Evolutionary conservation across 2,329 filamentous ascomycete species (phyloP), one percentile per base, ranked within the genome.

Genomic region (Hirsutella rhossiliensis): DNA sequence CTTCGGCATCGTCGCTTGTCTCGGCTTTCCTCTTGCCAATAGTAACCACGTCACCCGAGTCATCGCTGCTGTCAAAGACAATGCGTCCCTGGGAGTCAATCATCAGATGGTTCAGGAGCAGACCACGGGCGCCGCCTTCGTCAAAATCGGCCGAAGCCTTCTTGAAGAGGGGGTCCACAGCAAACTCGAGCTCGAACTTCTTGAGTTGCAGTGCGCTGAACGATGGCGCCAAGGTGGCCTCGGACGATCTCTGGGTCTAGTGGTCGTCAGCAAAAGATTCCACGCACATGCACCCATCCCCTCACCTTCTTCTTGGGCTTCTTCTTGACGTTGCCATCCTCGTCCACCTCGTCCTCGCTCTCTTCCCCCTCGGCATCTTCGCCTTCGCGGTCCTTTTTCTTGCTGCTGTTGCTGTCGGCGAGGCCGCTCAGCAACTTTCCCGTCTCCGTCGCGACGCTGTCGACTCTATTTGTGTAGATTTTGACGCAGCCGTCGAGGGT

Each of bases 131-230:
- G 45, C 92, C 92, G 18, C 92, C 92, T 66, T 98, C 92, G 59
- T 98, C 92, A 52, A 98, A 98, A 66, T 98, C 92, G 38, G 92
- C 92, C 6, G 90, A 94, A 1, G 90, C 90, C 59, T 98, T 98
- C 60, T 98, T 98, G 75, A 98, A 98, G n/a, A 98, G 67, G 3
- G 92, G 92, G 58, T 98, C 92, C 5, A 98, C 90, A 0, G 89
- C 82, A 52, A 98, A 96, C 57, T 98, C 92, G 38, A 97, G 75
- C 55, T 98, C 92, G 56, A 98, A 89, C 64, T 97, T 98, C 66
- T 98, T 98, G 54, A 97, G 72, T 60, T 95, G 87, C 44, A 98
- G 62, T 17, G 89, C 82, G 37, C 83, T 78, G 62, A 97, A 97
- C 0, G 87, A 92, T 0, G 86, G 82, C 3, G 86, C 92, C 6